Evolutionary conservation across 108 stramenopile genomes (phyloP).

Genomic region (Fragilaria crotonensis): DNA sequence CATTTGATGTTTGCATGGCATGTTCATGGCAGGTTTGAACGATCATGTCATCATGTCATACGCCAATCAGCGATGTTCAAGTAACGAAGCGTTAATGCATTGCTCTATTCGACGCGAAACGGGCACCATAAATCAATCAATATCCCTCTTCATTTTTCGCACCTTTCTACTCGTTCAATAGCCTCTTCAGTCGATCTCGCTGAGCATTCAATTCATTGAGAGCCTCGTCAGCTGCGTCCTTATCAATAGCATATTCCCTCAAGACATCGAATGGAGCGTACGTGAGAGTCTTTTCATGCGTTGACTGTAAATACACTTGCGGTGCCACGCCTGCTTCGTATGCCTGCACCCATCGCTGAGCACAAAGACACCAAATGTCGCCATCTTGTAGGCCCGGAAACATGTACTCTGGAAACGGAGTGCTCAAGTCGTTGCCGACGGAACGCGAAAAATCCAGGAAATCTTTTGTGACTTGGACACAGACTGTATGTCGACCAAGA

Average conservation of each 20-base stretch:
- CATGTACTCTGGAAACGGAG: slow-evolving; percentile 58
- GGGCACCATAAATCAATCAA: too few species aligned
- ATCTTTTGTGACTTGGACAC: slow-evolving; percentile 63
- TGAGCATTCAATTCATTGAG: slow-evolving; percentile 46
- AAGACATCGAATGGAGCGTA: slow-evolving; percentile 49
- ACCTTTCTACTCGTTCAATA: slow-evolving; percentile 19
- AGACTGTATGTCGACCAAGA: slow-evolving; percentile 75
- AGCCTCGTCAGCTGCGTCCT: slow-evolving; percentile 40
- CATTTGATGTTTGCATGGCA: too few species aligned
- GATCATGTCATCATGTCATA: too few species aligned
- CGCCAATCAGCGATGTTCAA: too few species aligned
- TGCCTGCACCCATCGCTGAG: slow-evolving; percentile 78
- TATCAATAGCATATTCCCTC: slow-evolving; percentile 52
- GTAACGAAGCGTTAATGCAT: too few species aligned
- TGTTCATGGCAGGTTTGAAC: too few species aligned
- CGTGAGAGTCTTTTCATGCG: slow-evolving; percentile 78
- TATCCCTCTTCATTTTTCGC: too few species aligned
- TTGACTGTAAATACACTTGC: slow-evolving; percentile 50
- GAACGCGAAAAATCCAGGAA: slow-evolving; percentile 61
- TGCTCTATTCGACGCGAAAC: too few species aligned
- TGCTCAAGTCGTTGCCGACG: slow-evolving; percentile 77
- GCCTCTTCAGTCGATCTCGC: slow-evolving; percentile 38
- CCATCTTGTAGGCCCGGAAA: slow-evolving; percentile 80
- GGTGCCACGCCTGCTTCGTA: slow-evolving; percentile 62
- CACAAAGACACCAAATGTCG: slow-evolving; percentile 86